These are phyloP conservation scores for Lepidium didymum DNA, from an alignment of 345 rosid species.

Conservation along the genomic window DNA sequence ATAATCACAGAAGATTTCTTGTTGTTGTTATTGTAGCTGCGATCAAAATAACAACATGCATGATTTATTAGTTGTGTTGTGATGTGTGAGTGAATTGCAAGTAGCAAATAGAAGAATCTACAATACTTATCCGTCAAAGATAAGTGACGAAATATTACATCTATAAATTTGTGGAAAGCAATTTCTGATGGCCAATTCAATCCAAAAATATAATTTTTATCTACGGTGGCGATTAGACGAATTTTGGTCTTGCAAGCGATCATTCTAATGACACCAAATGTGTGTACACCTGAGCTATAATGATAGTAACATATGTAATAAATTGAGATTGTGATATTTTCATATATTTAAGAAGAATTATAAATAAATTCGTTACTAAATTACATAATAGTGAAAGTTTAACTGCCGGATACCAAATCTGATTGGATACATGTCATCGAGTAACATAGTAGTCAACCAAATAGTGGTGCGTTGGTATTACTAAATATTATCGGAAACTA, in stretches of 20 bases:
- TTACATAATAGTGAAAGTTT: too few relatives aligned
- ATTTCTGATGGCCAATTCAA: background rate
- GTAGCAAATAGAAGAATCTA: background rate
- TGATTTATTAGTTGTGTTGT: background rate
- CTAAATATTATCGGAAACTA: too few relatives aligned
- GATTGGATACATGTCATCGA: too few relatives aligned
- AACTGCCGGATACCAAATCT: too few relatives aligned
- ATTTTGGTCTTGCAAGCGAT: background rate
- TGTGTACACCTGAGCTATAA: background rate
- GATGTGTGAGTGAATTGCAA: background rate
- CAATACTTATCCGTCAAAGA: background rate
- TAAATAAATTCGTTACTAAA: too few relatives aligned
- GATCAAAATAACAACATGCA: too few relatives aligned
- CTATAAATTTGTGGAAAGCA: background rate
- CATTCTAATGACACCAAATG: constrained; percentile 1
- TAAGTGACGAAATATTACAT: background rate
- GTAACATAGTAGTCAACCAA: too few relatives aligned
- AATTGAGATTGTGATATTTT: background rate
- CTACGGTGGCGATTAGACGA: background rate
- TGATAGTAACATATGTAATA: background rate
- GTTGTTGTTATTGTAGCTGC: too few relatives aligned
- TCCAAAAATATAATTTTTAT: background rate
- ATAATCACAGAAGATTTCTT: too few relatives aligned
- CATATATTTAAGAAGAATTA: too few relatives aligned
- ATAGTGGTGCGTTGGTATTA: too few relatives aligned